Evolutionary conservation across 164 flowering plant species (phyloP).

Genomic region (Kalanchoe fedtschenkoi): DNA sequence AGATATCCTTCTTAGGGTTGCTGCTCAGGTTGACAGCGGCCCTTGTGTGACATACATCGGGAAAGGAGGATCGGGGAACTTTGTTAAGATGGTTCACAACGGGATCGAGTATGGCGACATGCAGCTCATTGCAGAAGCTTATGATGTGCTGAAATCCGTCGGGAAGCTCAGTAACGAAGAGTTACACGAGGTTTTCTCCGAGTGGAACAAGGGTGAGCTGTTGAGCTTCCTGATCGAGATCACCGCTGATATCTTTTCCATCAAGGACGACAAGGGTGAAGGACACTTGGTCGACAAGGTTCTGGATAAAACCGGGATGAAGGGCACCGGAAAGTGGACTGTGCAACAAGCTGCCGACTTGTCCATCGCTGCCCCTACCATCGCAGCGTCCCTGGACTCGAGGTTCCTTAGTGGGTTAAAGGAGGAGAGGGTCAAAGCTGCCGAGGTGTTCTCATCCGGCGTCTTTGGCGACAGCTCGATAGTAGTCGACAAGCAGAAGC

Average conservation of each 20-base stretch:
- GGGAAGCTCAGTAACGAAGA: conserved; percentile 64
- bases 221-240: conserved; percentile 63
- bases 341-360: conserved; percentile 77
- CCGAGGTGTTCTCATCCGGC: conserved; percentile 39
- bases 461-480: conserved; percentile 27
- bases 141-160: conserved; percentile 60
- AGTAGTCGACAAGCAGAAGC: conserved; percentile 41
- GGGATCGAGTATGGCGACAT: conserved; percentile 76
- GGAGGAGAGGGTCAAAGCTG: conserved; percentile 60
- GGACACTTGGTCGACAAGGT: conserved; percentile 64
- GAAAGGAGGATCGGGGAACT: conserved; percentile 62
- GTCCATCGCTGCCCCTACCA: conserved; percentile 63
- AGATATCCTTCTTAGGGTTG: conserved; percentile 59
- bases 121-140: conserved; percentile 73
- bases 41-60: conserved; percentile 69
- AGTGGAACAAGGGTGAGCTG: conserved; percentile 72
- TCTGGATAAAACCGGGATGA: conserved; percentile 66
- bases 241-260: conserved; percentile 67
- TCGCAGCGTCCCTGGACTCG: conserved; percentile 53
- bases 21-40: conserved; percentile 72
- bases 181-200: conserved; percentile 39
- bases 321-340: conserved; percentile 73
- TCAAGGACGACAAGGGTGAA: conserved; percentile 58
- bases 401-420: conserved; percentile 65
- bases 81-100: conserved; percentile 62